phyloP scores from a whole-genome alignment of 2,329 filamentous ascomycete species.

The Clonostachys chloroleuca region DNA sequence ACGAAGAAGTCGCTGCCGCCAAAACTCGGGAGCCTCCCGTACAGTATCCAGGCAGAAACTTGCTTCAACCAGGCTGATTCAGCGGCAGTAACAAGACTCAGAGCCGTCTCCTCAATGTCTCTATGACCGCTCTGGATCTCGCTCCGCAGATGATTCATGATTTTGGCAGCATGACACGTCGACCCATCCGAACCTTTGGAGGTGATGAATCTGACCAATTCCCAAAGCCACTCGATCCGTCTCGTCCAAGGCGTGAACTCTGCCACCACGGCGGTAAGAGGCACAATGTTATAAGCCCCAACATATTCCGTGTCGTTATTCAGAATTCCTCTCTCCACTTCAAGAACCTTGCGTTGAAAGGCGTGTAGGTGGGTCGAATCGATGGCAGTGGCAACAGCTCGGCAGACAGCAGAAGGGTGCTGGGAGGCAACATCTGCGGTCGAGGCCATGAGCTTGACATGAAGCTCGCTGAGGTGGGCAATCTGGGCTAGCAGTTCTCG shows the following conservation, averaged over 20 bases:
- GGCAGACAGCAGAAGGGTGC: constrained; percentile 79
- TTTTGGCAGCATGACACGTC: constrained; percentile 60
- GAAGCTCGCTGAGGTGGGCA: constrained; percentile 72
- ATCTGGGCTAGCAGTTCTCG: constrained; percentile 75
- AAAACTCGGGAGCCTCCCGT: constrained; percentile 75
- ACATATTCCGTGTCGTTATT: constrained; percentile 73
- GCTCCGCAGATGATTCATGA: constrained; percentile 72
- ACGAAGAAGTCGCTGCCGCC: constrained; percentile 88
- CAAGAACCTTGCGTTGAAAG: constrained; percentile 80
- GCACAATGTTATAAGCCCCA: constrained; percentile 90
- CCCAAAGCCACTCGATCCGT: constrained; percentile 82
- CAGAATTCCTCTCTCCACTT: constrained; percentile 77
- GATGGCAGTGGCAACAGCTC: constrained; percentile 79
- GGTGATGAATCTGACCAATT: constrained; percentile 65
- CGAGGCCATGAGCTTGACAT: constrained; percentile 66
- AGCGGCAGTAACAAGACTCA: constrained; percentile 69
- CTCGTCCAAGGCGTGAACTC: constrained; percentile 87
- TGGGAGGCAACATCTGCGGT: constrained; percentile 62
- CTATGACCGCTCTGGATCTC: constrained; percentile 85
- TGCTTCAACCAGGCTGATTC: constrained; percentile 92
- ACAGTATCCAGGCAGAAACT: constrained; percentile 84
- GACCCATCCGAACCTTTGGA: constrained; percentile 8
- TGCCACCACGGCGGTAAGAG: constrained; percentile 76
- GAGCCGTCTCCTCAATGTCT: constrained; percentile 75
- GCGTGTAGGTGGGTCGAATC: constrained; percentile 68